These are phyloP conservation scores for Russula sp. DNA, from an alignment of 768 basidiomycete species.

Conservation along the genomic window DNA sequence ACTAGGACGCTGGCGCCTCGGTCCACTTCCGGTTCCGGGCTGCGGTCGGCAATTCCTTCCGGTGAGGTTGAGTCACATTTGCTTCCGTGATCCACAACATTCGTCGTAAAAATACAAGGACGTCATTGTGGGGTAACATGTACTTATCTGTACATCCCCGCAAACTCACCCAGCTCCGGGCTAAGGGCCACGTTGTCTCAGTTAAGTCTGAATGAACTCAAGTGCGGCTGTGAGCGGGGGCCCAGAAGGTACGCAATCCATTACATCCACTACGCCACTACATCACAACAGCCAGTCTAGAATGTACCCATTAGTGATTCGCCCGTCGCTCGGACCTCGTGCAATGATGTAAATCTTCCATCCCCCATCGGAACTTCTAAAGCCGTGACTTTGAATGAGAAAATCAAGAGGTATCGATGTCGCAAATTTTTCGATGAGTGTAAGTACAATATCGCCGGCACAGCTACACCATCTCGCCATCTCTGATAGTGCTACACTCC, in stretches of 20 bases:
- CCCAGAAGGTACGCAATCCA: background rate
- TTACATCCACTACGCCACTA: background rate
- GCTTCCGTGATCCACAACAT: too few species aligned
- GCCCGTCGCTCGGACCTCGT: too few species aligned
- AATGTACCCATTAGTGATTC: background rate
- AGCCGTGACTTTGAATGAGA: background rate
- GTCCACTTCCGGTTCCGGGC: too few species aligned
- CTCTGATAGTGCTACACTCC: background rate
- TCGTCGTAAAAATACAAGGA: too few species aligned
- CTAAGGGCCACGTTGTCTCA: too few species aligned
- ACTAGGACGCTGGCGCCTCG: too few species aligned
- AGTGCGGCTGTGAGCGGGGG: too few species aligned
- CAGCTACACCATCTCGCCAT: background rate
- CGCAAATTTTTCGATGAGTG: background rate
- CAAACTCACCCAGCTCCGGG: too few species aligned
- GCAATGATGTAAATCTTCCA: background rate
- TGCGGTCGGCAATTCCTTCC: too few species aligned
- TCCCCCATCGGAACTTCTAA: background rate
- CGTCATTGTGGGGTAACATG: too few species aligned
- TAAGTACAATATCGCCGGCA: background rate
- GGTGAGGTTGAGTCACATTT: too few species aligned
- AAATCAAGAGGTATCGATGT: background rate
- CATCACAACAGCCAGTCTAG: background rate
- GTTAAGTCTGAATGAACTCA: background rate
- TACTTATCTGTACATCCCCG: too few species aligned